Evolutionary conservation across 2,329 filamentous ascomycete genomes (phyloP), one percentile per base, ranked within the genome.

Genomic region (Monilinia aucupariae): DNA sequence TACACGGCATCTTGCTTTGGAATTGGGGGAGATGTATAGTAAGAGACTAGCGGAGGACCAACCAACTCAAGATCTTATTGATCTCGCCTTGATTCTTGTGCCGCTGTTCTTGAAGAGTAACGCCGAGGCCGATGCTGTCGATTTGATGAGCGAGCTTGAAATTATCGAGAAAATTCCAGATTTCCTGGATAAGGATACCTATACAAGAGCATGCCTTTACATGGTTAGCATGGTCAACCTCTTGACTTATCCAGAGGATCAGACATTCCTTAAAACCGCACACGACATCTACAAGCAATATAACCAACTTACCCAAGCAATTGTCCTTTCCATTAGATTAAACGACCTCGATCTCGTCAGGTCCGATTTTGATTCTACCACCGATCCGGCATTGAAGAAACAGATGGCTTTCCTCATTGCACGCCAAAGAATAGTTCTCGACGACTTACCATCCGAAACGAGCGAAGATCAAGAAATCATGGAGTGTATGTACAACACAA

Each of bases 211-310:
- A 62, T 97, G 94, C 75, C 79, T 99, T 69, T 99, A 99, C 79
- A 96, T 99, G 88, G 91, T 96, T 71, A 96, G 91, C 80, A 97
- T 97, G 90, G 94, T 99, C 69, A 96, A 94, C 74, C 85, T 99
- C 25, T 86, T 99, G 75, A 97, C 94, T 61, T 97, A 96, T 74
- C 94, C 94, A 50, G 94, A 99, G 77, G 97, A 99, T 77, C 91
- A 97, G 74, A 87, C 90, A 71, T 97, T 99, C 78, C 87, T 99
- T 65, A 88, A 86, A 68, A 96, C 93, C 9, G 92, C 93, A 54
- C 94, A 97, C 78, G 84, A 88, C 67, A 96, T 99, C 74, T 99
- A 99, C 79, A 88, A 92, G 71, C 84, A 90, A 70, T 96, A 97
- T 80, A 90, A 94, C 72, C 91, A 97, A 75, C 87, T 92, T 70